A percentile compares a stretch with the other conserved stretches of the same genome.
phyloP scores from a whole-genome alignment of 1,284 basidiomycete genomes.

The Tausonia pullulans region DNA sequence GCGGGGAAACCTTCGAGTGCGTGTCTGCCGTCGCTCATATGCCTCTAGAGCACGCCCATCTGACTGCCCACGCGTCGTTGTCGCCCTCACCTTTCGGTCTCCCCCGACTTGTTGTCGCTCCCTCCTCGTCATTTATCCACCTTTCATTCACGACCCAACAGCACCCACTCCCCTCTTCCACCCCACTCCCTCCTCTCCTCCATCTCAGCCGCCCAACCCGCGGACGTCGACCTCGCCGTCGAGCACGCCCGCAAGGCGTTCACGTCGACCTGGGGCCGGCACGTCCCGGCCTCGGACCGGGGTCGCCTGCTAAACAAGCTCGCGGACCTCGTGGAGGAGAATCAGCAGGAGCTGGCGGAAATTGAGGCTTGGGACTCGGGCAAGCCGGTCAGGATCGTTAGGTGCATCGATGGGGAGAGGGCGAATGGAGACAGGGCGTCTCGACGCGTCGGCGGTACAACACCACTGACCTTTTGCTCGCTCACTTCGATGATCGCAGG shows the following conservation, averaged over 20 bases:
- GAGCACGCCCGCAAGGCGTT: constrained; percentile 68
- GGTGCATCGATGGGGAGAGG: constrained; percentile 46
- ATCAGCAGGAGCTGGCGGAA: constrained; percentile 55
- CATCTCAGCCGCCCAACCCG: background rate
- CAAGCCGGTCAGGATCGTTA: constrained; percentile 59
- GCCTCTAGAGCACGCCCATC: no score
- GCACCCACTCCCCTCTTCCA: no score
- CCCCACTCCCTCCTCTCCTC: no score
- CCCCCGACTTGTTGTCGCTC: background rate
- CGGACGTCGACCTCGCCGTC: constrained; percentile 71
- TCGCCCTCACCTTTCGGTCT: background rate
- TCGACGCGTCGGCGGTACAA: no score
- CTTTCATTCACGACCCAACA: no score
- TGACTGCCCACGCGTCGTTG: background rate
- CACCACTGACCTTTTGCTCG: no score
- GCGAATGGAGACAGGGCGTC: no score
- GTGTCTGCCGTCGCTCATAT: no score
- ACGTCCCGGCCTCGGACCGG: constrained; percentile 68
- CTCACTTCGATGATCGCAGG: no score
- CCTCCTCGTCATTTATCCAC: background rate
- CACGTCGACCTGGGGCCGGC: constrained; percentile 80
- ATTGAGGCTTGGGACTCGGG: constrained; percentile 66
- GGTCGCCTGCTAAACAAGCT: constrained; percentile 63
- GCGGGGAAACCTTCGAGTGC: constrained; percentile 29
- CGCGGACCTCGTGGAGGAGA: constrained; percentile 78